Base-by-base conservation (phyloP, 208 protist species). In the Vickermania ingenoplastis region DNA sequence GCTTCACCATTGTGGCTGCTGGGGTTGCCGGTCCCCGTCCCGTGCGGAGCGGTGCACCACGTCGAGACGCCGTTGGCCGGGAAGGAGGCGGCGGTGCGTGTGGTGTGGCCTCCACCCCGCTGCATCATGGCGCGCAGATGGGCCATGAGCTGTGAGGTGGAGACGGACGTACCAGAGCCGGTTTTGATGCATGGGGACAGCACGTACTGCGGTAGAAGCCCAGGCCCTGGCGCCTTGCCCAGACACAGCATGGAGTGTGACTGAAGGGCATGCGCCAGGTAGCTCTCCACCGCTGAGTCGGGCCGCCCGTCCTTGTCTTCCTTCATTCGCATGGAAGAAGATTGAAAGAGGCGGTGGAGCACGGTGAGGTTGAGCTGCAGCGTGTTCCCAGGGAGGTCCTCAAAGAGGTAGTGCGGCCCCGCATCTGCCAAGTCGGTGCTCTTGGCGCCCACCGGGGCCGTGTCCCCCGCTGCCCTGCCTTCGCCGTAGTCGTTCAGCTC, bases 261-360 rank as follows among this genome's bases (percentile, higher is more conserved):
- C 58, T 90, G 79, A 36, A 90, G 65, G 5, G 63, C 69, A 27
- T 77, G 67, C 63, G 82, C 75, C 24, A 91, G 64, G 50, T 87
- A 83, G n/a, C 61, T 31, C 4, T 77, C 77, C 3, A 63, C 66
- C 13, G 31, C 30, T 2, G 31, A 30, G 24, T 77, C 71, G 1
- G 30, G 2, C 14, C 52, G 41, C 1, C 63, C 48, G 21, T 45
- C 51, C 13, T 27, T 55, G 11, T 55, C 51, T 27, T 27, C 51
- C 51, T 55, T 55, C 22, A 22, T 55, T 22, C 22, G 22, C 45
- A 11, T 48, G 17, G 27, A 48, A 26, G 27, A 29, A 29, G 54
- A 48, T 5, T 24, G 54, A 41, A 59, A 26, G 14, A 59, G 54
- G 5, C 27, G 45, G 26, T 29, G 50, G 22, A 54, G 50, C 7